Percentiles rank a stretch among this genome's conserved stretches.
These are phyloP conservation scores for Metschnikowia gelsemii DNA, from an alignment of 805 yeast species.

Conservation along the genomic window DNA sequence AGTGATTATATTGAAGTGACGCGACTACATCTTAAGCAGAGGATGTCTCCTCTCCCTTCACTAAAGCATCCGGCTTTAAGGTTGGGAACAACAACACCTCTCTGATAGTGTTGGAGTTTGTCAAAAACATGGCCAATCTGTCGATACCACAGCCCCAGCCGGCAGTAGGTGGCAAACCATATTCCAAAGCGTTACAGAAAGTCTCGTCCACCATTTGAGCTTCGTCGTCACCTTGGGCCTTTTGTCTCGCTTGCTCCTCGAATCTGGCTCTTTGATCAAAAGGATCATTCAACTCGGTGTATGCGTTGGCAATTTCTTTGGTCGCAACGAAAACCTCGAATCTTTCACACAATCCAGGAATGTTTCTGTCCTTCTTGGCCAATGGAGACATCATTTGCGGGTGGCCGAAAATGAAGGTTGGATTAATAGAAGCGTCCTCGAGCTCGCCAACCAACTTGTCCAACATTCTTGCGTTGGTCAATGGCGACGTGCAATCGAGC, in stretches of 20 bases:
- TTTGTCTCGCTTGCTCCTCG: constrained; percentile 98
- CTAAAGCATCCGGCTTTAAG: constrained; percentile 81
- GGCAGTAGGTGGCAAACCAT: constrained; percentile 98
- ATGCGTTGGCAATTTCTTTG: constrained; percentile 96
- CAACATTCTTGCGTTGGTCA: constrained; percentile 97
- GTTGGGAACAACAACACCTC: constrained; percentile 98
- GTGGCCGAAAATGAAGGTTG: constrained; percentile 97
- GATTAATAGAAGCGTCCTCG: constrained; percentile 93
- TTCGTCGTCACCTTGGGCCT: constrained; percentile 98
- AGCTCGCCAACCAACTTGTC: constrained; percentile 96
- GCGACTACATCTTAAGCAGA: constrained; percentile 11
- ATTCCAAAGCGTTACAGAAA: constrained; percentile 96
- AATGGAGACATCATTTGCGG: constrained; percentile 99
- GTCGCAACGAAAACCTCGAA: constrained; percentile 98
- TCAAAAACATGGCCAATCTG: constrained; percentile 96
- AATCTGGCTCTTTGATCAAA: constrained; percentile 96
- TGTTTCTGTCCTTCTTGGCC: constrained; percentile 91
- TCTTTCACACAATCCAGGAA: constrained; percentile 95
- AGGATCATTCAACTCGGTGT: constrained; percentile 98
- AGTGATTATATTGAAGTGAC: too few relatives aligned
- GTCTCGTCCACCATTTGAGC: constrained; percentile 96
- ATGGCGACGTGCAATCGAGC: constrained; percentile 87
- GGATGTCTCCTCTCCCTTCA: constrained; percentile 35
- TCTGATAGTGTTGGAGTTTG: constrained; percentile 94
- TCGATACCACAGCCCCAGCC: constrained; percentile 99